Percentiles rank a stretch among this genome's conserved stretches.
These are phyloP conservation scores for Coccomyxa subellipsoidea DNA, from an alignment of 163 green algal species.

Conservation along the genomic window DNA sequence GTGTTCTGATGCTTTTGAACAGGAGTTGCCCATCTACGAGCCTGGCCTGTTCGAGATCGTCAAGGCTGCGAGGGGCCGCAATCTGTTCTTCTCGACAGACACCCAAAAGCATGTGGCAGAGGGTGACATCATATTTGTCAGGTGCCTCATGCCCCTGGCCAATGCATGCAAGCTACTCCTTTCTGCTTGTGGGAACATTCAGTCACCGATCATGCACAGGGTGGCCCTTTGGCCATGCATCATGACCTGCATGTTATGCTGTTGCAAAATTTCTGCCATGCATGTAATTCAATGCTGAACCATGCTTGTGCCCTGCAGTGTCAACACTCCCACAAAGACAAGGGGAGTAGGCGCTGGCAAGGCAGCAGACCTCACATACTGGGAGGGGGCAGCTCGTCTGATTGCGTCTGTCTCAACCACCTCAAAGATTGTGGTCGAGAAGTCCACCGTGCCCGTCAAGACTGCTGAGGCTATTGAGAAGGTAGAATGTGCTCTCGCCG, in stretches of 20 bases:
- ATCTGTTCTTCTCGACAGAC: constrained; percentile 98
- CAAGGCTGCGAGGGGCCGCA: constrained; percentile 73
- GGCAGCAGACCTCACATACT: constrained; percentile 99
- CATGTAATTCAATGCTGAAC: too few relatives aligned
- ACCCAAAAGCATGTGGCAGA: constrained; percentile 90
- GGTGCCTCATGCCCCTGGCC: constrained; percentile 38
- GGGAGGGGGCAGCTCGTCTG: constrained; percentile 94
- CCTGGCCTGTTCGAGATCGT: constrained; percentile 97
- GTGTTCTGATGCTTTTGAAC: constrained; percentile 22
- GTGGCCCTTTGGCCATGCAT: too few relatives aligned
- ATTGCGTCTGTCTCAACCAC: constrained; percentile 86
- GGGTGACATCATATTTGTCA: constrained; percentile 96
- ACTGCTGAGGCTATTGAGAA: constrained; percentile 99
- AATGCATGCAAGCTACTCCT: too few relatives aligned
- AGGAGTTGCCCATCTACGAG: constrained; percentile 98
- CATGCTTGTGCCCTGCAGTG: constrained; percentile 55
- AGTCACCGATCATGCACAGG: too few relatives aligned
- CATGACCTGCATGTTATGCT: too few relatives aligned
- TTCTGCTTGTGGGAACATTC: too few relatives aligned
- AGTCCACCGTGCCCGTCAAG: constrained; percentile 99
- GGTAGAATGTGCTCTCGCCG: constrained; percentile 45
- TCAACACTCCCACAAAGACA: constrained; percentile 99
- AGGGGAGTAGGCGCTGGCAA: constrained; percentile 95
- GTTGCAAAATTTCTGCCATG: too few relatives aligned
- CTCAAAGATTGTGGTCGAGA: constrained; percentile 98